phyloP scores from a whole-genome alignment of 164 flowering plant species.

The Protea cynaroides region DNA sequence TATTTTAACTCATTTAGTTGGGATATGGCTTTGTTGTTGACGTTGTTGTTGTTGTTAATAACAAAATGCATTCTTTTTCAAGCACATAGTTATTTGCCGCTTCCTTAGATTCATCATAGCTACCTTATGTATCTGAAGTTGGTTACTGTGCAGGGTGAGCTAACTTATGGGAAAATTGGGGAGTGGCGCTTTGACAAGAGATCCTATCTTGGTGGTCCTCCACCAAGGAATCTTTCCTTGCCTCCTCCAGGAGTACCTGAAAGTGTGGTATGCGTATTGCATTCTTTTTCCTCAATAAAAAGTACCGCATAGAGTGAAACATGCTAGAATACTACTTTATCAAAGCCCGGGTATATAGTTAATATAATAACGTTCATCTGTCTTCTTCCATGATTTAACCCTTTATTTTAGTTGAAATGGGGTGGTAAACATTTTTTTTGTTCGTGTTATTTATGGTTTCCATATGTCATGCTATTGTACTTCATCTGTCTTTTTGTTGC shows the following conservation, averaged over 20 bases:
- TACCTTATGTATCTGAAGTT: conserved; percentile 1
- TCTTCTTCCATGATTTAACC: too few relatives aligned
- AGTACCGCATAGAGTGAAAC: neutral
- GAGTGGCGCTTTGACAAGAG: conserved; percentile 98
- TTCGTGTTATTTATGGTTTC: too few relatives aligned
- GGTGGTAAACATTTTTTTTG: too few relatives aligned
- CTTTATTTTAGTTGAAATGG: too few relatives aligned
- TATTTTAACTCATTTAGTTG: too few relatives aligned
- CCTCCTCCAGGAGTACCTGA: conserved; percentile 99
- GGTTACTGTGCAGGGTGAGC: conserved; percentile 59
- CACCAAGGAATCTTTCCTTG: conserved; percentile 63
- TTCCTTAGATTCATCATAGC: neutral
- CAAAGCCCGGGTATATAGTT: too few relatives aligned
- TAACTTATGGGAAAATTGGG: conserved; percentile 82
- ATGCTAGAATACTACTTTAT: too few relatives aligned
- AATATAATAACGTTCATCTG: too few relatives aligned
- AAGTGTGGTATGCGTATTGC: conserved; percentile 77
- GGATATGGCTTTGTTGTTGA: too few relatives aligned
- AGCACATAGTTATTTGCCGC: neutral
- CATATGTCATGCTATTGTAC: too few relatives aligned
- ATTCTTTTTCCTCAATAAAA: neutral
- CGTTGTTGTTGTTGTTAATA: too few relatives aligned
- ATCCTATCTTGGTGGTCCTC: conserved; percentile 61
- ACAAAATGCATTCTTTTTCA: neutral
- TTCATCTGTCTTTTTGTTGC: too few relatives aligned